Base-by-base conservation (phyloP, 306 rosid species). In the Prunus kanzakura region DNA sequence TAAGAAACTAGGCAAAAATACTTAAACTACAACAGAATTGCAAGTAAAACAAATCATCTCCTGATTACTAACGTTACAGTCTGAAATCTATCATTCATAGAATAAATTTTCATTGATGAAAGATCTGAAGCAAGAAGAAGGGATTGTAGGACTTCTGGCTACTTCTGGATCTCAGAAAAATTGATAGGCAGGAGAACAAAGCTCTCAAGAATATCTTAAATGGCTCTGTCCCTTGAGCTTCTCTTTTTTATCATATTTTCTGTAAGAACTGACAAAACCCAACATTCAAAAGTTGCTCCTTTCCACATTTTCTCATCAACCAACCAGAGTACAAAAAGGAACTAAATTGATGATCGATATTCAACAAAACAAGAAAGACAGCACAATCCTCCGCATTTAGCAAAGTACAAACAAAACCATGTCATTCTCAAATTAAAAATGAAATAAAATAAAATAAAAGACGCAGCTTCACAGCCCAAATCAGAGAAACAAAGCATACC, bases 111-210 rank as follows among this genome's bases (percentile, higher is more conserved):
- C 72, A 75, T 38, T 64, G 51, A 67, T 19, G 56, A 73, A 77
- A 84, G 94, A 89, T 91, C 97, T 89, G 78, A 75, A 50, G 51
- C 66, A 78, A 67, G 52, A 67, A 71, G 68, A 69, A 71, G 64
- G 55, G 46, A 61, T 47, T 45, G 30, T 0, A 27, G 25, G 46
- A 73, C 38, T 23, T 27, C 20, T 46, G 69, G 49, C 71, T 41
- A 27, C 66, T 25, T 32, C 64, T 46, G 77, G 89, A 91, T 87
- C 92, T 84, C 76, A 72, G 35, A 58, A 79, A 22, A 49, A 71
- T 12, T 54, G 50, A 71, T 32, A 50, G 46, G 70, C 62, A 70
- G 10, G 46, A 56, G 23, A 74, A 18, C 3, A 11, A 71, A 49
- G 51, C 58, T 51, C 50, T 9, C 60, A 71, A 76, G 67, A 52